Conservation (phyloP, 2,329 filamentous ascomycete species). For the Metarhizium brunneum region DNA sequence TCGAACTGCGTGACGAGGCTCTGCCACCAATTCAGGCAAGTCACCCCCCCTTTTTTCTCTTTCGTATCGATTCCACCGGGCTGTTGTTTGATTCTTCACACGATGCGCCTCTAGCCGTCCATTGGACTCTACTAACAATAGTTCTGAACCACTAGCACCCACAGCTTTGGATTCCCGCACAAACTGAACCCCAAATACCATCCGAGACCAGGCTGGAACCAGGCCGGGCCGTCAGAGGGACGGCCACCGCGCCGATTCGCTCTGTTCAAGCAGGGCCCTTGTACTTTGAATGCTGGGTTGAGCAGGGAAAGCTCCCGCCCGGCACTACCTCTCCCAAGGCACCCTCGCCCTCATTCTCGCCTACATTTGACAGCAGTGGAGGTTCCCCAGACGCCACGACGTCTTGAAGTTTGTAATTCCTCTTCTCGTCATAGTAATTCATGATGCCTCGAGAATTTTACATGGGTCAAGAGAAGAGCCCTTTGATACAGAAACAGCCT, state of each 20-base stretch:
- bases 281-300: slow-evolving; percentile 57
- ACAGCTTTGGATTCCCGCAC: slow-evolving; percentile 51
- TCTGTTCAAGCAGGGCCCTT: slow-evolving; percentile 49
- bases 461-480: neutral
- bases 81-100: neutral
- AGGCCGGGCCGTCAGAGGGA: slow-evolving; percentile 23
- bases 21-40: slow-evolving; percentile 49
- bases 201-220: slow-evolving; percentile 18
- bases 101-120: neutral
- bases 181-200: slow-evolving; percentile 34
- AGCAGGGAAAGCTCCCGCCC: slow-evolving; percentile 22
- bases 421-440: neutral
- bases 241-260: slow-evolving; percentile 39
- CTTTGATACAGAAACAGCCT: neutral
- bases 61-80: neutral
- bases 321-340: neutral
- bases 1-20: slow-evolving; percentile 58
- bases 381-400: neutral
- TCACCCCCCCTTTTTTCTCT: neutral
- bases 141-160: slow-evolving; percentile 34
- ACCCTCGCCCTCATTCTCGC: neutral
- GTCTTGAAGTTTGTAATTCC: neutral
- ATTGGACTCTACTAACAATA: slow-evolving; percentile 1
- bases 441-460: neutral
- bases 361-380: neutral